Evolutionary conservation across 169 alveolate genomes (phyloP).

Genomic region (Plasmodium coatneyi): DNA sequence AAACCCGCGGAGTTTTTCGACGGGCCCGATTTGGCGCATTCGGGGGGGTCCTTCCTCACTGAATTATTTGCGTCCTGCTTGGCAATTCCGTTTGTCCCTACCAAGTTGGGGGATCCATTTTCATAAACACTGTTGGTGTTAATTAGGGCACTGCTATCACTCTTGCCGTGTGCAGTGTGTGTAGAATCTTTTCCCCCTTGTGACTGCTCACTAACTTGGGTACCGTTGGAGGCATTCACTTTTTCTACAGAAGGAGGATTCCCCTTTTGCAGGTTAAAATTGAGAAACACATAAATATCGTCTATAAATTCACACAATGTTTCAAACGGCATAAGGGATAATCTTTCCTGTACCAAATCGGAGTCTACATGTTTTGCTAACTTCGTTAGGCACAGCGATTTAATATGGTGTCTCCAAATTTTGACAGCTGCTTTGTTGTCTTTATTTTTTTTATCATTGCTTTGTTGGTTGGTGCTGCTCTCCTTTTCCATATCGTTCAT

Average conservation of each 20-base stretch:
- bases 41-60: background rate
- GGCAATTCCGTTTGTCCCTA: background rate
- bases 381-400: constrained; percentile 75
- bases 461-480: constrained; percentile 66
- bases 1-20: background rate
- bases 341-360: constrained; percentile 23
- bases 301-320: constrained; percentile 53
- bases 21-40: background rate
- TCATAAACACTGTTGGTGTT: background rate
- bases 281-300: constrained; percentile 45
- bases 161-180: background rate
- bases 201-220: background rate
- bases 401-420: constrained; percentile 74
- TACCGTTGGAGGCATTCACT: background rate
- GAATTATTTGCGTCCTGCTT: background rate
- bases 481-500: constrained; percentile 82
- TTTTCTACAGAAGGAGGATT: constrained; percentile 1
- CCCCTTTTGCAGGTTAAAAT: constrained; percentile 30
- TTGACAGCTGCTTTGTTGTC: constrained; percentile 70
- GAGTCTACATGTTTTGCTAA: constrained; percentile 36
- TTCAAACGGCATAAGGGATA: constrained; percentile 52
- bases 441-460: constrained; percentile 77
- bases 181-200: background rate
- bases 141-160: background rate
- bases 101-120: background rate